Conservation (phyloP, 495 filamentous ascomycete genomes). For the Talaromyces adpressus region DNA sequence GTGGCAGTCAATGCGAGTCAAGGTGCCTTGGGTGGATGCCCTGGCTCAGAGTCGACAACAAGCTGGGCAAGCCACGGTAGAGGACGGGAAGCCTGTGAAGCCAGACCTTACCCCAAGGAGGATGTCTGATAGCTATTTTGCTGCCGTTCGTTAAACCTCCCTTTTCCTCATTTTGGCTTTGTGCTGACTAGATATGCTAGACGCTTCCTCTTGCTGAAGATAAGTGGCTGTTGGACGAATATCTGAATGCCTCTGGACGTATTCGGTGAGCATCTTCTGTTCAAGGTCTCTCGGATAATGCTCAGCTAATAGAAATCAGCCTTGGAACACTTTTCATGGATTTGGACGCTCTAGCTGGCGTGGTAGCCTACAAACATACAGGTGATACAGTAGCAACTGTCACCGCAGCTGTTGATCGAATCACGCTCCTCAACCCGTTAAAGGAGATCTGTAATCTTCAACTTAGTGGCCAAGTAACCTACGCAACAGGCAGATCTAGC, state of each 20-base stretch:
- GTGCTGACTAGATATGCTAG: too few relatives aligned
- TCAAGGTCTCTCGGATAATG: background rate
- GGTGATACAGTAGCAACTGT: conserved; percentile 71
- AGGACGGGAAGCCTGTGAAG: conserved; percentile 14
- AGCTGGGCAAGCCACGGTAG: background rate
- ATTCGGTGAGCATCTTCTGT: conserved; percentile 37
- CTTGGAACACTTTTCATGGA: conserved; percentile 75
- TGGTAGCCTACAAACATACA: conserved; percentile 78
- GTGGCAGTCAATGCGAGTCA: conserved; percentile 50
- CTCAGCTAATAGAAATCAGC: conserved; percentile 21
- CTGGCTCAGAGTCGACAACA: conserved; percentile 45
- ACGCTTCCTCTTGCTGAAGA: conserved; percentile 60
- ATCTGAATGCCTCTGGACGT: conserved; percentile 59
- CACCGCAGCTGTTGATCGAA: conserved; percentile 75
- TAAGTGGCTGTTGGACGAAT: conserved; percentile 64
- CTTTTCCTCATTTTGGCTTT: too few relatives aligned
- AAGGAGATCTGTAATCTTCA: conserved; percentile 77
- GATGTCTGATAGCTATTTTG: conserved; percentile 60
- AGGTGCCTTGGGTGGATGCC: conserved; percentile 66
- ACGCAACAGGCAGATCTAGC: conserved; percentile 70
- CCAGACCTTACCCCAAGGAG: conserved; percentile 51
- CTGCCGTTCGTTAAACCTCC: too few relatives aligned
- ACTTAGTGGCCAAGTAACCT: conserved; percentile 72
- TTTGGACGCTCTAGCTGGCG: conserved; percentile 71
- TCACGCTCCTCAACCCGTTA: conserved; percentile 66